Conservation (phyloP, 1,139 yeast species). For the Geotrichum australiense region DNA sequence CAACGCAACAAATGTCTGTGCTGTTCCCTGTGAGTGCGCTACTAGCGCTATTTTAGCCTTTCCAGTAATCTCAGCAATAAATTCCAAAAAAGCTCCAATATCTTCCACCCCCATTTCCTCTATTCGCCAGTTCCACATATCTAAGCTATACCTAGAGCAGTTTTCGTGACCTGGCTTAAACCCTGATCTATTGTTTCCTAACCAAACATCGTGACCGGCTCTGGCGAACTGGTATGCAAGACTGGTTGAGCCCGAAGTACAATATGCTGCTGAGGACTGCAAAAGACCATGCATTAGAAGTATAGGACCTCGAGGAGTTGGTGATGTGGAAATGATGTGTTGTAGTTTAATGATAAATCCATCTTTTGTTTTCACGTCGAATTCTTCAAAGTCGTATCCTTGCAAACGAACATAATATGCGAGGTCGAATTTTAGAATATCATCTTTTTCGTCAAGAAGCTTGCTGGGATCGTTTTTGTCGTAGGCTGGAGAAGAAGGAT, state of each 20-base stretch:
- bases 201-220: constrained; percentile 83
- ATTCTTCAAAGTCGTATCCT: constrained; percentile 53
- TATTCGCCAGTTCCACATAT: constrained; percentile 73
- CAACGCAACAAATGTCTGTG: constrained; percentile 65
- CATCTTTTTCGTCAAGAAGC: constrained; percentile 27
- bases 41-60: constrained; percentile 48
- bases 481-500: neutral
- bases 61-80: constrained; percentile 43
- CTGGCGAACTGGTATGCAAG: constrained; percentile 57
- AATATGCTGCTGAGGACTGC: constrained; percentile 78
- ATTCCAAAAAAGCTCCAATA: constrained; percentile 62
- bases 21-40: constrained; percentile 92
- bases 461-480: neutral
- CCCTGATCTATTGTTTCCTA: constrained; percentile 88
- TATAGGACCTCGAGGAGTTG: constrained; percentile 45
- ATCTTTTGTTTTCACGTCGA: constrained; percentile 64
- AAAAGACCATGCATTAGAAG: constrained; percentile 78
- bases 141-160: constrained; percentile 42
- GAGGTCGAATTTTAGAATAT: constrained; percentile 43
- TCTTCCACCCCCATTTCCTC: constrained; percentile 72
- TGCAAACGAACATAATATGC: constrained; percentile 58
- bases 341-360: constrained; percentile 66
- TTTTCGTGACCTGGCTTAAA: constrained; percentile 57
- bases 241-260: constrained; percentile 71
- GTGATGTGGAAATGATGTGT: constrained; percentile 48